Conservation (phyloP, 192 early-diverging fungal species). For the Coemansia sp. region DNA sequence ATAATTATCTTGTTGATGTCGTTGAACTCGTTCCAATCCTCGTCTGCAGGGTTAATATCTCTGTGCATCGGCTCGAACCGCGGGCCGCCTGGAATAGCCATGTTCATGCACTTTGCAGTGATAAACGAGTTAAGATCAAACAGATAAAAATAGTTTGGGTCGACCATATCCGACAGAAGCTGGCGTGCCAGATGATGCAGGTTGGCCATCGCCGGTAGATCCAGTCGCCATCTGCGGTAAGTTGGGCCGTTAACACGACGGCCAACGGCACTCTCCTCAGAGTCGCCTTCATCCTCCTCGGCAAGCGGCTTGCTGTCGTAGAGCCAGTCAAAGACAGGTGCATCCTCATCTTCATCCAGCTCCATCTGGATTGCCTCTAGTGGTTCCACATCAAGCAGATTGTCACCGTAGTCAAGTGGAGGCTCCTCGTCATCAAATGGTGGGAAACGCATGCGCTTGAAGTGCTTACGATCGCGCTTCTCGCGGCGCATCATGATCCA, state of each 20-base stretch:
- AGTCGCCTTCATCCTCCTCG: slow-evolving; percentile 50
- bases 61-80: slow-evolving; percentile 97
- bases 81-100: slow-evolving; percentile 97
- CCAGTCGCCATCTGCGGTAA: slow-evolving; percentile 87
- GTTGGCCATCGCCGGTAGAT: slow-evolving; percentile 92
- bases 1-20: slow-evolving; percentile 99
- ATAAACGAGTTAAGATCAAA: slow-evolving; percentile 95
- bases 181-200: slow-evolving; percentile 90
- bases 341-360: slow-evolving; percentile 93
- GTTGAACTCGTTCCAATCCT: slow-evolving; percentile 99
- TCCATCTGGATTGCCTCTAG: slow-evolving; percentile 99
- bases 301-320: slow-evolving; percentile 94
- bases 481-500: slow-evolving; percentile 99
- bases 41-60: slow-evolving; percentile 95
- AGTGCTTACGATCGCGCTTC: slow-evolving; percentile 95
- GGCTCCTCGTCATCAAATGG: slow-evolving; percentile 99
- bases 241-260: slow-evolving; percentile 79
- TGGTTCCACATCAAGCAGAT: slow-evolving; percentile 96
- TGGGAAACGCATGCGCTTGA: slow-evolving; percentile 98
- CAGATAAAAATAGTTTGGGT: slow-evolving; percentile 98
- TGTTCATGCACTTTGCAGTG: slow-evolving; percentile 96
- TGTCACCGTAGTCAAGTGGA: slow-evolving; percentile 98
- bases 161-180: slow-evolving; percentile 89
- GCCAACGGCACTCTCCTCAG: slow-evolving; percentile 43
- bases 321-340: slow-evolving; percentile 89